These are phyloP conservation scores for Cucurbita moschata DNA, from an alignment of 306 rosid species.

Conservation along the genomic window DNA sequence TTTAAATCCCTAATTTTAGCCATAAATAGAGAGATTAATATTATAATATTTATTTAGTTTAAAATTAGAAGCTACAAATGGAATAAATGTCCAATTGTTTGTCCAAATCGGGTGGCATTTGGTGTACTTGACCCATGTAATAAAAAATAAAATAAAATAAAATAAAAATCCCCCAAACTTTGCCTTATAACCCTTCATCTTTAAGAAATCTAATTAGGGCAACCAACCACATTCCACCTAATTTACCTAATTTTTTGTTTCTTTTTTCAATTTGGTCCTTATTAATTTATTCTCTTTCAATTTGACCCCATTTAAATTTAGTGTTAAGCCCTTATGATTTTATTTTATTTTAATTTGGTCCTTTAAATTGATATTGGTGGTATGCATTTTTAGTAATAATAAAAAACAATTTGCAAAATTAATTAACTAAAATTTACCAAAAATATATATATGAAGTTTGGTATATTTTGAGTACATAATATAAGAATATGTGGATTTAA, in stretches of 20 bases:
- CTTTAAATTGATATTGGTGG: too few species aligned
- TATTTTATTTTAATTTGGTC: too few species aligned
- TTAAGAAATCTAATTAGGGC: neutral
- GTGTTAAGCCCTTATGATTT: too few species aligned
- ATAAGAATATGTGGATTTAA: neutral
- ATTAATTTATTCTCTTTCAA: too few species aligned
- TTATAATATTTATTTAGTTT: too few species aligned
- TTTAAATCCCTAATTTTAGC: neutral
- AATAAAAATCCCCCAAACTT: neutral
- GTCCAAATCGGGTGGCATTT: neutral
- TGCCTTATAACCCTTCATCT: neutral
- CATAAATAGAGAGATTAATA: neutral
- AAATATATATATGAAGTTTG: neutral
- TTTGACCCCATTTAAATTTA: too few species aligned
- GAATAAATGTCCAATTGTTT: neutral
- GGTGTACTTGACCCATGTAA: neutral
- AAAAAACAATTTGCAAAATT: too few species aligned
- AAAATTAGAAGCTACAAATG: neutral
- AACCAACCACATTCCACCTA: neutral
- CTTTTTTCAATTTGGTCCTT: too few species aligned
- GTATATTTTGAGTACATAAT: neutral
- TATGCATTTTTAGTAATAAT: too few species aligned
- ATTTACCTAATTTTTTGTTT: neutral
- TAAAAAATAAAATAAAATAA: neutral
- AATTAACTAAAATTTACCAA: too few species aligned